A percentile compares a stretch with the other conserved stretches of the same genome.
phyloP scores from a whole-genome alignment of 352 stramenopile genomes.

The Phytophthora chlamydospora region DNA sequence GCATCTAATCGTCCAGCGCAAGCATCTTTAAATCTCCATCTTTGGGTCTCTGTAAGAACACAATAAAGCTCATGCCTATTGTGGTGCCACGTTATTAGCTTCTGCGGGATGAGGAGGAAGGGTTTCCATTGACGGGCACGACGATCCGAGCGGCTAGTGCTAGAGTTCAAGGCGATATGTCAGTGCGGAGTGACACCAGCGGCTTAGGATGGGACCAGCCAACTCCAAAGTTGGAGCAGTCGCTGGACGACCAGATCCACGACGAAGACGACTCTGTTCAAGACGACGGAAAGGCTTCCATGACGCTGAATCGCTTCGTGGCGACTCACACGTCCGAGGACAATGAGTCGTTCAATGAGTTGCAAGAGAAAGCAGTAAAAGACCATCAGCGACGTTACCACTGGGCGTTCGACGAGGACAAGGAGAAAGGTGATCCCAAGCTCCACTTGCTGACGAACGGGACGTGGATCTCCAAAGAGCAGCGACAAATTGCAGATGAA shows the following conservation, averaged over 20 bases:
- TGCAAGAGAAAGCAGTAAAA: constrained; percentile 75
- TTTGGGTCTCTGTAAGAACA: not conserved
- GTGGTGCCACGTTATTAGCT: constrained; percentile 21
- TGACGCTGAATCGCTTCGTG: constrained; percentile 81
- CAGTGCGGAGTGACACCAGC: constrained; percentile 26
- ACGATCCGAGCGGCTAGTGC: constrained; percentile 21
- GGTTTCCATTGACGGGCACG: constrained; percentile 30
- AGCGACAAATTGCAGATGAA: constrained; percentile 65
- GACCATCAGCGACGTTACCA: constrained; percentile 75
- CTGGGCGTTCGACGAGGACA: constrained; percentile 76
- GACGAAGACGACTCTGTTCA: constrained; percentile 2
- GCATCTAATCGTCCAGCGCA: not conserved
- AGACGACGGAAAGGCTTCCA: constrained; percentile 22
- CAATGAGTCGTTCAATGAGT: constrained; percentile 77
- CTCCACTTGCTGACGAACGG: constrained; percentile 74
- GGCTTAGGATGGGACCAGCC: constrained; percentile 66
- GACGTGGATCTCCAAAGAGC: constrained; percentile 74
- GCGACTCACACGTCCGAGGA: constrained; percentile 87
- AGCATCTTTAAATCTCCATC: not conserved
- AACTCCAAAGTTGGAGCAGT: constrained; percentile 36
- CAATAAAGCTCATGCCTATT: not conserved
- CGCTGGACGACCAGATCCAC: not conserved
- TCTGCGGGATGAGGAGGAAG: constrained; percentile 28
- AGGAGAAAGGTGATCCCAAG: constrained; percentile 60
- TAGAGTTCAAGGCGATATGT: constrained; percentile 16